These are phyloP conservation scores for Ophiocordyceps camponoti-leonardi DNA, from an alignment of 2,329 filamentous ascomycete species.

Conservation along the genomic window DNA sequence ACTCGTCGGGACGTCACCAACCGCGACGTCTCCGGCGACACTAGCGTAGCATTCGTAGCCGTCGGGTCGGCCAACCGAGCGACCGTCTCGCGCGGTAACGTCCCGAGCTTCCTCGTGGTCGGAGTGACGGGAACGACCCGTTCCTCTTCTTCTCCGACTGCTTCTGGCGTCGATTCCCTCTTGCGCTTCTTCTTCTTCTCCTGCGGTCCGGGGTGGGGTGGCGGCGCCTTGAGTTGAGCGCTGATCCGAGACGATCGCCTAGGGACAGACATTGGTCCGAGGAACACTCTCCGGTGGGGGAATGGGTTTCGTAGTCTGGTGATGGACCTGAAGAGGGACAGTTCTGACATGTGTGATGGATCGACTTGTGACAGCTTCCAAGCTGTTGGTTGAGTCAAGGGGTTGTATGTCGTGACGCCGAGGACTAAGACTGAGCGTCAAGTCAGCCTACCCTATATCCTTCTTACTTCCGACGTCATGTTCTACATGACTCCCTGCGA, in stretches of 20 bases:
- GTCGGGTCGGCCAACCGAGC: conserved; percentile 44
- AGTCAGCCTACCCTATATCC: no score
- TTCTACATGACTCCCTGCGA: no score
- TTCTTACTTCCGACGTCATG: no score
- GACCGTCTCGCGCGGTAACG: conserved; percentile 22
- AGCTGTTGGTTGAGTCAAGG: no score
- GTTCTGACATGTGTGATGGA: no score
- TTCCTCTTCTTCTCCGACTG: conserved; percentile 5
- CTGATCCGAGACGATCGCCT: conserved; percentile 24
- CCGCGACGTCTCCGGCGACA: conserved; percentile 54
- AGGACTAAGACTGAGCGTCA: no score
- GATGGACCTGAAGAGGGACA: not conserved
- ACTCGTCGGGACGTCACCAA: conserved; percentile 34
- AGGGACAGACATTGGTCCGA: conserved; percentile 5
- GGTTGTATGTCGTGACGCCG: no score
- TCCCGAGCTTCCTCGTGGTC: conserved; percentile 9
- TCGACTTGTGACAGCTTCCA: no score
- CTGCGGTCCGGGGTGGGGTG: conserved; percentile 6
- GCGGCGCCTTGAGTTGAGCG: conserved; percentile 7
- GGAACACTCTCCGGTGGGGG: not conserved
- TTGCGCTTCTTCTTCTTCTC: conserved; percentile 12
- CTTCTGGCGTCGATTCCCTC: conserved; percentile 13
- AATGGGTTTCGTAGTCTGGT: not conserved
- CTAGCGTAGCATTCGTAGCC: conserved; percentile 49
- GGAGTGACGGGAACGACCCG: not conserved